Conservation (phyloP, 306 rosid species). For the Biancaea sappan region DNA sequence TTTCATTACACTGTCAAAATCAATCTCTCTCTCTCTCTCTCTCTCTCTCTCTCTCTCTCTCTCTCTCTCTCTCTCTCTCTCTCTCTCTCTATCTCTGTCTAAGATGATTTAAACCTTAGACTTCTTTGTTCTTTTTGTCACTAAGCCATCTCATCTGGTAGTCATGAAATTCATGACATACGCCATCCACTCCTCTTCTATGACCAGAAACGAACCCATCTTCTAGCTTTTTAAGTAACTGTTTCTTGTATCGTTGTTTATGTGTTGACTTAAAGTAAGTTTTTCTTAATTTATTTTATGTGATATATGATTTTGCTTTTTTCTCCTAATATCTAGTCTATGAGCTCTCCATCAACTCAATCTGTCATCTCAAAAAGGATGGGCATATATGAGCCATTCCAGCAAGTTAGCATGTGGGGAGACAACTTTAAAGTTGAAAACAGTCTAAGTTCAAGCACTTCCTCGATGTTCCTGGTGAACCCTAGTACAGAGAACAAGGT, state of each 20-base stretch:
- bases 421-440: conserved; percentile 57
- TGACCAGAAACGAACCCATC: neutral
- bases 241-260: neutral
- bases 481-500: conserved; percentile 60
- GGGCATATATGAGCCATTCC: conserved; percentile 84
- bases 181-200: neutral
- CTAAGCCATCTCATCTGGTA: neutral
- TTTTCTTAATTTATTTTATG: neutral
- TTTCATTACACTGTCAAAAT: neutral
- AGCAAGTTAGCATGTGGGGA: conserved; percentile 75
- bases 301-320: conserved; percentile 8
- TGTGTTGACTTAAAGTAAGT: neutral
- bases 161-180: neutral
- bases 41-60: neutral
- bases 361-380: conserved; percentile 54
- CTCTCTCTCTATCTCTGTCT: neutral
- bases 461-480: conserved; percentile 54
- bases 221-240: conserved; percentile 18
- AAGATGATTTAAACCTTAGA: neutral
- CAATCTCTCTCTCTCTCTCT: neutral
- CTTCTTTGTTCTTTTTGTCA: neutral
- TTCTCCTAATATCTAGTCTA: conserved; percentile 36
- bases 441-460: conserved; percentile 45
- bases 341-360: conserved; percentile 69
- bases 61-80: neutral